Evolutionary conservation across 805 yeast genomes (phyloP), one percentile per base, ranked within the genome.

Genomic region (Ogataea pignaliae): DNA sequence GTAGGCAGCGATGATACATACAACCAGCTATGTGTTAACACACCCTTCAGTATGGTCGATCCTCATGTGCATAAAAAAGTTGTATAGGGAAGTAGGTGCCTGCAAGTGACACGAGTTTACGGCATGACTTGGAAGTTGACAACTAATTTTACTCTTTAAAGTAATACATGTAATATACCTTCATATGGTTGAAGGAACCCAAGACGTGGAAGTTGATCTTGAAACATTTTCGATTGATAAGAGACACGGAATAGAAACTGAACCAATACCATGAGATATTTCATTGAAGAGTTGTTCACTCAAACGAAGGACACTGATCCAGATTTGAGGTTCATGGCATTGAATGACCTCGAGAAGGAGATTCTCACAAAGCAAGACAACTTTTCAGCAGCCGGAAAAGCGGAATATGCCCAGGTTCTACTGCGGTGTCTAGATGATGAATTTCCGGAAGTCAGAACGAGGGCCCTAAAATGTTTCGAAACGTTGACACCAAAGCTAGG

Each of bases 271-370:
- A 59, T 55, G 63, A 52, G 56, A 39, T 58, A 57, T 41, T 55
- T 57, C 18, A 48, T 63, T 10, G 48, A 51, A 16, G 61, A 57
- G 36, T 49, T 65, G 18, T 56, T 66, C 44, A 75, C 72, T 34
- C 71, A 72, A 51, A 76, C 81, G 12, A 68, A 68, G 35, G 86
- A 82, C 51, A 82, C 81, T 3, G 96, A 88, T 54, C 85, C 93
- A 3, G 96, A 88, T 58, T 67, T 85, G 52, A 69, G 96, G 59
- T 88, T 81, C 65, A 88, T 88, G 96, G 95, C 90, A 2, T 67
- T 88, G 43, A 84, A 77, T 53, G 96, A 88, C 56, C 71, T 86
- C 54, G 78, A 75, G 53, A 75, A 75, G 56, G 64, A 59, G 40
- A 45, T 63, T 48, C 43, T 46, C 47, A 45, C 54, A 59, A 45